Evolutionary conservation across 2,329 filamentous ascomycete genomes (phyloP), one percentile per base, ranked within the genome.

Genomic region (Sporothrix schenckii): DNA sequence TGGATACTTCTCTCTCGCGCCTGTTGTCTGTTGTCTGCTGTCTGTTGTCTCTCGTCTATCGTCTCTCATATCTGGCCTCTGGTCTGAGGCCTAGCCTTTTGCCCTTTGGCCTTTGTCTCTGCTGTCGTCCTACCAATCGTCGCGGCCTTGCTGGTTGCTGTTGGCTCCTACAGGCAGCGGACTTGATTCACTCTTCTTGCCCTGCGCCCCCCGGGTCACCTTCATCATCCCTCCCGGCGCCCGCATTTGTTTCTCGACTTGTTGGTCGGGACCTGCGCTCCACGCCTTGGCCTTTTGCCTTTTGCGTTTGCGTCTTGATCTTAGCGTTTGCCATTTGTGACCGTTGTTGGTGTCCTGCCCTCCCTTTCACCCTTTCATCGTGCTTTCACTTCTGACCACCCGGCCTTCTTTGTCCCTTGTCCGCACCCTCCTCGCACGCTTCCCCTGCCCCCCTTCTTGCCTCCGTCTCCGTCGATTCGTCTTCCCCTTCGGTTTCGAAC

Each of bases 241-340:
- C 52, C 53, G 14, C 34, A 19, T 61, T 27, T 61, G 58, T 39
- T 9, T 13, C 58, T 47, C n/a, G n/a, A 10, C 39, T 21, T 47
- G 58, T 49, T 65, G 61, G 44, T 21, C 44, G 24, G 58, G 24
- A 13, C 44, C 24, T 11, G 61, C 13, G 61, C 61, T 50, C 44
- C 27, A 16, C 44, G 19, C 24, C 19, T 50, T 66, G 47, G 63
- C 19, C 47, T 24, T 66, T 52, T 66, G 47, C 44, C 61, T 44
- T 24, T 69, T 69, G 47, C 68, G 56, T 63, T 69, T 44, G 63
- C 30, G 47, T 54, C 39, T 53, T 69, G 56, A 21, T 34, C 30
- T 50, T 66, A 41, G 68, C 68, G 49, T 30, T 34, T 67, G n/a
- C 65, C 13, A 56, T 27, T 66, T 30, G 58, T 24, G 30, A 27